Evolutionary conservation across 108 stramenopile species (phyloP), one percentile per base, ranked within the genome.

Genomic region (Discostella stelligeroides): DNA sequence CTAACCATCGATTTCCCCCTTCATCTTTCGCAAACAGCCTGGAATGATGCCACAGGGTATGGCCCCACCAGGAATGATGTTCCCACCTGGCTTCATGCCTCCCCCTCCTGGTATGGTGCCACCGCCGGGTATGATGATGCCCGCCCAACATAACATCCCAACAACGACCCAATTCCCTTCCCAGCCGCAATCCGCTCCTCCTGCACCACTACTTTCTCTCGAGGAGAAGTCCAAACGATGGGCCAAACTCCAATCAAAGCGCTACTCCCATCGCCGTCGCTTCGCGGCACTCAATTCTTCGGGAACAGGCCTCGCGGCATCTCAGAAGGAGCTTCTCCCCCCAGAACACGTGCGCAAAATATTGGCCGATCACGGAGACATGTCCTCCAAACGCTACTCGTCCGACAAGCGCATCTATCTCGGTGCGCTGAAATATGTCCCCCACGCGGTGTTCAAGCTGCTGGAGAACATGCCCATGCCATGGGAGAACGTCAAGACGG

Each of bases 381-480:
- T 99, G 99, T 90, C 92, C 46, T 91, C 94, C 45, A 98, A 97
- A 67, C 96, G 98, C 20, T 99, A 95, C 66, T 85, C 95, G 21
- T 82, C 94, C 47, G 98, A 99, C 70, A 98, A 98, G 80, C 85
- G 99, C 9, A 81, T 99, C 15, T 99, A 98, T 70, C 78, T 99
- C 5, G 99, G 99, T 18, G 99, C 99, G n/a, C 84, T 99, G 42
- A 99, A 99, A 74, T 99, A 98, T 70, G 93, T 97, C 12, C 99
- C 99, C 4, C 99, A 99, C 75, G 96, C 98, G 4, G 85, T 99
- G 29, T 98, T 95, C 82, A 99, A 99, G 82, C 80, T 99, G 21
- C 70, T 99, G 66, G 99, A 99, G 77, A 99, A 98, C 70, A 98
- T 98, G 84, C 95, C 95, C 78, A 96, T 96, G 95, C 98, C 98